These are phyloP conservation scores for Tagetes erecta DNA, from an alignment of 129 eudicot genomes.

Conservation along the genomic window DNA sequence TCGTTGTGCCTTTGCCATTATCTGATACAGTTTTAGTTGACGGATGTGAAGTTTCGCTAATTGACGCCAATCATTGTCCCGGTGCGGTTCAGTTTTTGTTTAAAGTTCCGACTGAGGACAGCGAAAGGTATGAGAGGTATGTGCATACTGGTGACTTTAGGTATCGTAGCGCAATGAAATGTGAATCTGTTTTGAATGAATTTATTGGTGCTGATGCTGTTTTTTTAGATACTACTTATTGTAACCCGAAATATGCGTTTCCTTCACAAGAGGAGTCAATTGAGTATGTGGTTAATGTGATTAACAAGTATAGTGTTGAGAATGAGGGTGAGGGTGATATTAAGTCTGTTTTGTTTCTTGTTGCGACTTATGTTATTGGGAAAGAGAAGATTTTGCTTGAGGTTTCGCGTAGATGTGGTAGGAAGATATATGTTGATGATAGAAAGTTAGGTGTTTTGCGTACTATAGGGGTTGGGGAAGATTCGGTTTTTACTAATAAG, in stretches of 20 bases:
- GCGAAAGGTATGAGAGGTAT: conserved; percentile 48
- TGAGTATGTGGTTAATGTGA: conserved; percentile 70
- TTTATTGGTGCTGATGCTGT: conserved; percentile 83
- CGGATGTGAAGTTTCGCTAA: conserved; percentile 54
- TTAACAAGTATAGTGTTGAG: conserved; percentile 51
- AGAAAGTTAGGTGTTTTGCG: conserved; percentile 60
- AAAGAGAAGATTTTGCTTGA: conserved; percentile 89
- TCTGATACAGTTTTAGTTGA: conserved; percentile 49
- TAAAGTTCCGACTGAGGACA: conserved; percentile 35
- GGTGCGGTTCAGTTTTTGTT: conserved; percentile 93
- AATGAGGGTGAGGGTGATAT: conserved; percentile 35
- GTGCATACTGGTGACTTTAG: conserved; percentile 98
- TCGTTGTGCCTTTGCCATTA: conserved; percentile 47
- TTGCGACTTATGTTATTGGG: conserved; percentile 93
- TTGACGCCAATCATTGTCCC: conserved; percentile 96
- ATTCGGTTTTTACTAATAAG: conserved; percentile 57
- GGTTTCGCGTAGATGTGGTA: conserved; percentile 67
- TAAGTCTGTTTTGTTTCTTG: conserved; percentile 79
- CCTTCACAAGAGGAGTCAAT: conserved; percentile 83
- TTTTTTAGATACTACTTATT: conserved; percentile 85
- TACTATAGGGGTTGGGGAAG: conserved; percentile 57
- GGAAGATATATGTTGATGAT: conserved; percentile 66
- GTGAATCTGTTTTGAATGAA: conserved; percentile 40
- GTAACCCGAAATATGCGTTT: conserved; percentile 80
- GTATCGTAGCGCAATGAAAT: conserved; percentile 50